Percentiles rank a stretch among this genome's conserved stretches.
phyloP scores from a whole-genome alignment of 805 yeast genomes.

The Saccharomycopsis guyanensis region DNA sequence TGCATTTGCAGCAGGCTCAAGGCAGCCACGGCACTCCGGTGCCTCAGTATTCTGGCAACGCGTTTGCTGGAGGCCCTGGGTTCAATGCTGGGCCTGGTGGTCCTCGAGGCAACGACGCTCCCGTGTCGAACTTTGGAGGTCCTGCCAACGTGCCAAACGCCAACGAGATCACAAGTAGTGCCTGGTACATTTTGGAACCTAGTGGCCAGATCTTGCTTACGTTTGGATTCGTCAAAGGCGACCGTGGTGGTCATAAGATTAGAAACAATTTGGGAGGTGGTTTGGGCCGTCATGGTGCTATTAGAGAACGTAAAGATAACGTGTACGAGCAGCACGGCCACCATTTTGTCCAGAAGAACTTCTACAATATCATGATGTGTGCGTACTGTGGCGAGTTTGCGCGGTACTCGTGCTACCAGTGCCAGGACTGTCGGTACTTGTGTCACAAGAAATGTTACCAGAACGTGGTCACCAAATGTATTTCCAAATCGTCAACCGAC shows the following conservation, averaged over 20 bases:
- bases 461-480: slow-evolving; percentile 77
- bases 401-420: slow-evolving; percentile 78
- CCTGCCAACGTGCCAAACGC: slow-evolving; percentile 8
- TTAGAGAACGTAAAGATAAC: slow-evolving; percentile 81
- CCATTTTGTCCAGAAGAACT: slow-evolving; percentile 90
- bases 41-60: slow-evolving; percentile 24
- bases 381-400: slow-evolving; percentile 95
- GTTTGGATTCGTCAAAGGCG: slow-evolving; percentile 70
- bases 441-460: slow-evolving; percentile 78
- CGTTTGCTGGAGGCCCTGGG: slow-evolving; percentile 12
- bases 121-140: background rate
- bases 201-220: slow-evolving; percentile 81
- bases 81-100: background rate
- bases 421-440: slow-evolving; percentile 75
- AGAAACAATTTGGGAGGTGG: slow-evolving; percentile 43
- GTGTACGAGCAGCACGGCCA: slow-evolving; percentile 95
- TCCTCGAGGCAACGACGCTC: slow-evolving; percentile 8
- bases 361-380: slow-evolving; percentile 94
- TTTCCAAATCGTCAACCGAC: slow-evolving; percentile 66
- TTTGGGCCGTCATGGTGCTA: slow-evolving; percentile 95
- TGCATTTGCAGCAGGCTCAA: slow-evolving; percentile 33
- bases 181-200: slow-evolving; percentile 92
- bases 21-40: slow-evolving; percentile 15
- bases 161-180: slow-evolving; percentile 42
- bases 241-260: slow-evolving; percentile 33